These are phyloP conservation scores for Plasmodium gonderi DNA, from an alignment of 169 alveolate species.

Conservation along the genomic window DNA sequence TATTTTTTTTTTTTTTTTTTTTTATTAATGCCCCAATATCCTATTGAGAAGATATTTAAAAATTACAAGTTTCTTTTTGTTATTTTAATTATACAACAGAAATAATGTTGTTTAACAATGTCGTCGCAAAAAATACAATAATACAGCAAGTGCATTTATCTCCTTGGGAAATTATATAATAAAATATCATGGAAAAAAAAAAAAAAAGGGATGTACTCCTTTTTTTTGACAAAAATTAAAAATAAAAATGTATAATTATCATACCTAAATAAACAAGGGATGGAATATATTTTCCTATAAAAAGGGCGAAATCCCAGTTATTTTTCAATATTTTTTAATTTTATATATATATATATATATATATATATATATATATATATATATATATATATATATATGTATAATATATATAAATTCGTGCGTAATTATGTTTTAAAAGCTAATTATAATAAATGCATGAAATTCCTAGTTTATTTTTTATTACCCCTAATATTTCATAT, in stretches of 20 bases:
- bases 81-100: not conserved
- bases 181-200: not conserved
- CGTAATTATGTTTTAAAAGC: no score
- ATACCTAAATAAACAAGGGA: not conserved
- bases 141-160: not conserved
- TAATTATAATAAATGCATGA: no score
- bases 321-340: no score
- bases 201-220: not conserved
- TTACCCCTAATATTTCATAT: no score
- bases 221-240: not conserved
- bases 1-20: not conserved
- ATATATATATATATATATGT: not conserved
- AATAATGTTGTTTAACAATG: not conserved
- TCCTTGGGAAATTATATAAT: no score
- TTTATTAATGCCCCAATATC: not conserved
- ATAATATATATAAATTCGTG: no score
- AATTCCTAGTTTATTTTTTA: no score
- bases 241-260: not conserved
- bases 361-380: no score
- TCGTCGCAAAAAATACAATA: not conserved
- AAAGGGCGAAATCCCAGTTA: no score
- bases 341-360: not conserved
- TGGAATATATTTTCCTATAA: no score
- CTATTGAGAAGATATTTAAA: not conserved
- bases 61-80: not conserved